Conservation (phyloP, 306 rosid genomes). For the Cucumis sativus region DNA sequence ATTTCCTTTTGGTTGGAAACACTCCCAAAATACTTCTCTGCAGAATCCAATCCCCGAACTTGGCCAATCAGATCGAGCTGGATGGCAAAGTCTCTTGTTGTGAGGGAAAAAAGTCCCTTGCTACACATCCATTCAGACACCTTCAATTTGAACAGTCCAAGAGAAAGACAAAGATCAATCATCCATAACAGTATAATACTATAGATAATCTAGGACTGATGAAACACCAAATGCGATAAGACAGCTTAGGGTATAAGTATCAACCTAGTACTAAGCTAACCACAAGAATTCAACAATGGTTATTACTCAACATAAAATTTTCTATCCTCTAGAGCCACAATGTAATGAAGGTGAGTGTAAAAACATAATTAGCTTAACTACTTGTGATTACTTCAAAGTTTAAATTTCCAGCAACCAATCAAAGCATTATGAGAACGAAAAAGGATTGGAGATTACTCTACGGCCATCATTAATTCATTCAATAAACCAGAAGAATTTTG, state of each 20-base stretch:
- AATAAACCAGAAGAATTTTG: neutral
- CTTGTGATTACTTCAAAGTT: neutral
- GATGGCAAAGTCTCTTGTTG: constrained; percentile 37
- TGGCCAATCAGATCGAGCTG: constrained; percentile 49
- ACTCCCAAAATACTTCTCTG: constrained; percentile 44
- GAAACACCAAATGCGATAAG: neutral
- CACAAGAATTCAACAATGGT: neutral
- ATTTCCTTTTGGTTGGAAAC: constrained; percentile 31
- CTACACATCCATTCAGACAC: constrained; percentile 66
- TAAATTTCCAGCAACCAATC: neutral
- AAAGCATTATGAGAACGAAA: neutral
- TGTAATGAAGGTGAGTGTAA: neutral
- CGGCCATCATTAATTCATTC: neutral
- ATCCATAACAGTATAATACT: neutral
- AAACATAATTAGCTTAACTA: neutral
- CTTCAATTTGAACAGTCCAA: constrained; percentile 13
- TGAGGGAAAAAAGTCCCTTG: constrained; percentile 25
- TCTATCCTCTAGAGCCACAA: neutral
- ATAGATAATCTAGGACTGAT: neutral
- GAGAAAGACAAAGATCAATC: neutral
- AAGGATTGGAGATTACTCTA: neutral
- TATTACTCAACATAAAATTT: neutral
- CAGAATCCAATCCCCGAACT: constrained; percentile 47
- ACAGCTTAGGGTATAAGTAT: neutral
- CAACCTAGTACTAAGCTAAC: neutral